Evolutionary conservation across 257 asterid genomes (phyloP), one percentile per base, ranked within the genome.

Genomic region (Solanum okadae): DNA sequence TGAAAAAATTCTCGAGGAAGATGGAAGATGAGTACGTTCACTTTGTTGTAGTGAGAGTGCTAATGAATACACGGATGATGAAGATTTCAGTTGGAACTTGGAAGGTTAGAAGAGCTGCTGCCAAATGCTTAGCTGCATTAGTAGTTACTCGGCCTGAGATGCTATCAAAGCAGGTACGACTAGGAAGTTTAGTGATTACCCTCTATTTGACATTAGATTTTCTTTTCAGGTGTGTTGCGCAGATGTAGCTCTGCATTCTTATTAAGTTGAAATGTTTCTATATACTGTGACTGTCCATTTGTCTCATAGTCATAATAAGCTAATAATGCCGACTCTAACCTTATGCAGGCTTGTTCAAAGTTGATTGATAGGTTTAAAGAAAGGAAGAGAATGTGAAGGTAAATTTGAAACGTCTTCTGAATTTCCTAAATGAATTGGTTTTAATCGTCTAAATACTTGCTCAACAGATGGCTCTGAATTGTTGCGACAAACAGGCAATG

Each of bases 31-130:
- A 97, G 99, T 97, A 96, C 86, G 98, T 90, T 65, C 49, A 63
- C 73, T 85, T 25, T 81, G 70, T 83, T 93, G 93, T 82, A 96
- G 99, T 85, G 99, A 95, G 95, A 97, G 98, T 89, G 99, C 98
- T 87, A 90, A 96, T 88, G 98, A 97, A 88, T 97, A 97, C 93
- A 96, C 98, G 4, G 98, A 97, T 86, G 99, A 97, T 89, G 98
- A 94, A 91, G 99, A 97, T 91, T 92, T 92, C 49, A 97, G 96
- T n/a, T n/a, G n/a, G n/a, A n/a, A n/a, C n/a, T 93, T 95, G 99
- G 99, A 97, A 97, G 93, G 99, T 97, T 85, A 93, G 99, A 77
- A 92, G 98, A 91, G 99, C 99, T 90, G 93, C 99, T 92, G 98
- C 99, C 85, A 97, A 97, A 93, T 96, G 99, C 92, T 93, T 97